A percentile compares a stretch with the other conserved stretches of the same genome.
phyloP scores from a whole-genome alignment of 2,329 filamentous ascomycete species.

The Verticillium longisporum region DNA sequence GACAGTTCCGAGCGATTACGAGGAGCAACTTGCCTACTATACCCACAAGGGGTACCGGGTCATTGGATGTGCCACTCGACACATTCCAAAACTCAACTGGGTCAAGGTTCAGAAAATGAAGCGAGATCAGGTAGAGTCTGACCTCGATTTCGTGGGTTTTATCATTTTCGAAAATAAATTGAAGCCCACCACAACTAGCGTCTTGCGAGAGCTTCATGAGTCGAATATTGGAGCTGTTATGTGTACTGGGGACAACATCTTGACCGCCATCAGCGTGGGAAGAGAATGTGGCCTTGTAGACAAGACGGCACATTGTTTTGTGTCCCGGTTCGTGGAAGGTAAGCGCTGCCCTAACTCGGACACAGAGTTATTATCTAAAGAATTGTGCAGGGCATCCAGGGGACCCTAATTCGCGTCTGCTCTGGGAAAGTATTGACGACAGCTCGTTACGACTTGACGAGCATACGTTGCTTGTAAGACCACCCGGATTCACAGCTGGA shows the following conservation, averaged over 20 bases:
- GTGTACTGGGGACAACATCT: conserved; percentile 97
- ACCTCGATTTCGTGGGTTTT: conserved; percentile 85
- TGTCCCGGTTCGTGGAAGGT: conserved; percentile 80
- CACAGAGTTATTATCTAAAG: neutral
- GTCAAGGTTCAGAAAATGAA: conserved; percentile 93
- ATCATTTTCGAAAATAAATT: conserved; percentile 99
- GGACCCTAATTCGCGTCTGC: conserved; percentile 65
- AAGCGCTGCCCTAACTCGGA: conserved; percentile 9
- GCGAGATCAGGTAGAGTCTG: conserved; percentile 74
- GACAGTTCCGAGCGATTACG: conserved; percentile 78
- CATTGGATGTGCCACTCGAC: conserved; percentile 88
- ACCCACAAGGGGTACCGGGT: conserved; percentile 95
- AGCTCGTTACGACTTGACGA: conserved; percentile 70
- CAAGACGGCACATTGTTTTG: conserved; percentile 78
- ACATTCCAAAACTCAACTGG: conserved; percentile 83
- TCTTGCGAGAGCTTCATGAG: conserved; percentile 73
- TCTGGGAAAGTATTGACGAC: conserved; percentile 96
- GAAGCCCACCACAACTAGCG: conserved; percentile 75
- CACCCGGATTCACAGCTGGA: neutral
- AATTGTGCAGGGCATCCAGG: conserved; percentile 54
- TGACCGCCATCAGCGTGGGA: conserved; percentile 93
- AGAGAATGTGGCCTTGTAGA: conserved; percentile 82
- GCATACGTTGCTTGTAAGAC: conserved; percentile 60
- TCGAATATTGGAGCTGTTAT: conserved; percentile 88
- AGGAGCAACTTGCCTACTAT: conserved; percentile 82